Evolutionary conservation across 1,284 basidiomycete genomes (phyloP).

Genomic region (Polyporus tsugae): DNA sequence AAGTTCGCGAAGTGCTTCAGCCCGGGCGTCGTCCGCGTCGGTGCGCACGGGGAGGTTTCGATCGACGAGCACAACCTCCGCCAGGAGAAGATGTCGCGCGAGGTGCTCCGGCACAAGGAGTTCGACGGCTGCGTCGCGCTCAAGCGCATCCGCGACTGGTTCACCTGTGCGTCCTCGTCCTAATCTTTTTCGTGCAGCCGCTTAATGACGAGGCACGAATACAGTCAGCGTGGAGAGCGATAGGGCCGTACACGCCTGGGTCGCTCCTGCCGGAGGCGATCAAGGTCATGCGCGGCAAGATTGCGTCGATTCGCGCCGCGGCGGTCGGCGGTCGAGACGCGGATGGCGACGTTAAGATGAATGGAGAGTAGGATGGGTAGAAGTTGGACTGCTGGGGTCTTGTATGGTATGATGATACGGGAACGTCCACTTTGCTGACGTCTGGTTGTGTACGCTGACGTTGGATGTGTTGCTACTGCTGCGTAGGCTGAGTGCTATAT

Average conservation of each 20-base stretch:
- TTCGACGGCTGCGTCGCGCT: slow-evolving; percentile 54
- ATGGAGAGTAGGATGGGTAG: slow-evolving; percentile 1
- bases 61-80: slow-evolving; percentile 57
- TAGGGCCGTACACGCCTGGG: slow-evolving; percentile 86
- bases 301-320: slow-evolving; percentile 65
- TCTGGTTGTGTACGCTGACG: too few relatives aligned
- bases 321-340: slow-evolving; percentile 29
- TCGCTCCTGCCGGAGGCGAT: slow-evolving; percentile 84
- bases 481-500: too few relatives aligned
- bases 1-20: slow-evolving; percentile 93
- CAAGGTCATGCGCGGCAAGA: slow-evolving; percentile 86
- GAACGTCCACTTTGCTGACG: too few relatives aligned
- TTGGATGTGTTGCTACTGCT: too few relatives aligned
- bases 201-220: not conserved
- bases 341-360: slow-evolving; percentile 53
- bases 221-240: slow-evolving; percentile 92
- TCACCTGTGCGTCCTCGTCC: slow-evolving; percentile 75
- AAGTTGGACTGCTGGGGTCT: too few relatives aligned
- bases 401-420: too few relatives aligned
- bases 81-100: too few relatives aligned
- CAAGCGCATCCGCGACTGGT: slow-evolving; percentile 90
- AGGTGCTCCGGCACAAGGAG: too few relatives aligned
- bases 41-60: slow-evolving; percentile 46
- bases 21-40: slow-evolving; percentile 85
- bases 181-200: too few relatives aligned